A percentile compares a stretch with the other conserved stretches of the same genome.
Conservation (phyloP, 768 basidiomycete genomes). For the Russula earlei region DNA sequence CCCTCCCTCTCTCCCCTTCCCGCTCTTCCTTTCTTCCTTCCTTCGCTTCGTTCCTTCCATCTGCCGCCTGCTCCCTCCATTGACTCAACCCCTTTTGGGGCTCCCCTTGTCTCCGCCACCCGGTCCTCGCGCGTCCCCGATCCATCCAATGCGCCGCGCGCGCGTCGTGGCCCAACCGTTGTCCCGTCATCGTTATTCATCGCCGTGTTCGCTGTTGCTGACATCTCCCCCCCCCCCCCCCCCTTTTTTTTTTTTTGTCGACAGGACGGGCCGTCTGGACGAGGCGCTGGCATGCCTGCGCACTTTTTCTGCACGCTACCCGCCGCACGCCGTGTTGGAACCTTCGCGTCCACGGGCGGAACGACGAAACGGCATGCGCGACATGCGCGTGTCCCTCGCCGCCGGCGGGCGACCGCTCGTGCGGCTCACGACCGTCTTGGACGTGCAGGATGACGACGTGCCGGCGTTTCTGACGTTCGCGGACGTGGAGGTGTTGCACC, state of each 20-base stretch:
- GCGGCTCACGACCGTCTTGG: constrained; percentile 48
- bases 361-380: constrained; percentile 23
- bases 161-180: no score
- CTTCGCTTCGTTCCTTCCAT: not conserved
- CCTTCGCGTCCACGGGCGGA: constrained; percentile 19
- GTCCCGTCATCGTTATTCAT: not conserved
- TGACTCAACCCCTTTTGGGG: not conserved
- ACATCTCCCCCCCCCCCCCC: no score
- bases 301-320: constrained; percentile 56
- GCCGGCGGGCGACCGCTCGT: constrained; percentile 57
- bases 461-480: constrained; percentile 70
- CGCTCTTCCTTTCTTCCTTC: constrained; percentile 1
- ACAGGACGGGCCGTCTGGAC: constrained; percentile 41
- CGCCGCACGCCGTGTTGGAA: constrained; percentile 41
- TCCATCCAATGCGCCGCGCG: no score
- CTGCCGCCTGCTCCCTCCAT: not conserved
- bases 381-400: constrained; percentile 51
- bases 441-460: constrained; percentile 66
- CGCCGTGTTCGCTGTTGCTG: no score
- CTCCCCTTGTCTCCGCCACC: not conserved
- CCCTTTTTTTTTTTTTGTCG: not conserved
- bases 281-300: constrained; percentile 47
- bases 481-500: constrained; percentile 74
- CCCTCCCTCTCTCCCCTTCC: not conserved
- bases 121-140: not conserved